These are phyloP conservation scores for Cynara cardunculus DNA, from an alignment of 129 eudicot species.

Conservation along the genomic window DNA sequence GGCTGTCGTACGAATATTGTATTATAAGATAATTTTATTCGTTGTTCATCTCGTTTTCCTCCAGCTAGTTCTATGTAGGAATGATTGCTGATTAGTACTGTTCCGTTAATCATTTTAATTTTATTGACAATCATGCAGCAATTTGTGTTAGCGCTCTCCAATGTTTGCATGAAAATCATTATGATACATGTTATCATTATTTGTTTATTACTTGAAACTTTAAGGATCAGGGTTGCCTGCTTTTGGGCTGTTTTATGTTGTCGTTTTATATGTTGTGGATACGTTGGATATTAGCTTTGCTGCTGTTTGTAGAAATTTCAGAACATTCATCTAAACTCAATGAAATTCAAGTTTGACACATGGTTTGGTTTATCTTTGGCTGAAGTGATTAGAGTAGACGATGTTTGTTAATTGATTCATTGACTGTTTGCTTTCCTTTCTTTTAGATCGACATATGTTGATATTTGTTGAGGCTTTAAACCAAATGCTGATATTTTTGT, in stretches of 20 bases:
- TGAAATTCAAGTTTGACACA: neutral
- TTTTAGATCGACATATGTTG: neutral
- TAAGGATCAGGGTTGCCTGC: neutral
- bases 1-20: neutral
- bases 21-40: neutral
- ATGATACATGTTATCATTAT: neutral
- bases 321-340: neutral
- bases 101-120: neutral
- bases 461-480: neutral
- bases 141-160: neutral
- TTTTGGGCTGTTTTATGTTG: neutral
- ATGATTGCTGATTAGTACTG: neutral
- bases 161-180: conserved; percentile 15
- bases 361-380: neutral
- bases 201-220: neutral
- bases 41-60: neutral
- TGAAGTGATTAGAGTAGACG: neutral
- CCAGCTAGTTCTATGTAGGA: neutral
- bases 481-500: neutral
- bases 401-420: neutral
- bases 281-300: neutral
- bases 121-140: neutral
- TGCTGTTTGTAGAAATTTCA: neutral
- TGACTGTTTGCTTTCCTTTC: neutral
- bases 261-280: neutral